Conservation (phyloP, 306 rosid genomes). For the Cercis canadensis region DNA sequence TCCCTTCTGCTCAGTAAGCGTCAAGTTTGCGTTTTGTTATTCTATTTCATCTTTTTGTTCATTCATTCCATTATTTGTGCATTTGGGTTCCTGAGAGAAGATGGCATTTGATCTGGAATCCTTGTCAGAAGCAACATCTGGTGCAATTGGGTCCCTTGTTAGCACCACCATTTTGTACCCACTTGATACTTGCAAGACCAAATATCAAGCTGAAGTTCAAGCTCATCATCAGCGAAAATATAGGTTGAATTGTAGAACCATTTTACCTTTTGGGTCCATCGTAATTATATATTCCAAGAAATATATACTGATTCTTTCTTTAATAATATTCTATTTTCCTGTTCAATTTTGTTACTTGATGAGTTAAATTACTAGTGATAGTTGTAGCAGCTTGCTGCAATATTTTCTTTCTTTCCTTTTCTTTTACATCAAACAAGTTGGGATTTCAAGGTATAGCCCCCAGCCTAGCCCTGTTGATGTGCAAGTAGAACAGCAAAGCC, state of each 20-base stretch:
- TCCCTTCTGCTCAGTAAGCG: conserved; percentile 25
- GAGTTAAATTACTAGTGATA: no score
- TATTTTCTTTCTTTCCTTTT: neutral
- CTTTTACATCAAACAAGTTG: no score
- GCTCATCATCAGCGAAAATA: conserved; percentile 73
- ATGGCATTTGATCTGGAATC: conserved; percentile 87
- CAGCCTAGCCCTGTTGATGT: no score
- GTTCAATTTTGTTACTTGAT: no score
- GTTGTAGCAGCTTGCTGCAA: neutral
- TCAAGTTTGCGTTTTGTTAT: conserved; percentile 1
- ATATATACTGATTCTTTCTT: neutral
- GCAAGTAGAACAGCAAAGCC: neutral
- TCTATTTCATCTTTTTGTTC: conserved; percentile 4
- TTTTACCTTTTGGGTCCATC: conserved; percentile 10
- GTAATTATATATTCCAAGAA: conserved; percentile 4
- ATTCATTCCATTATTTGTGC: neutral
- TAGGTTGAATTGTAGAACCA: conserved; percentile 49
- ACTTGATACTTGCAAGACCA: conserved; percentile 95
- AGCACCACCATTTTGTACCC: conserved; percentile 92
- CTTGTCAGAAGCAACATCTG: conserved; percentile 89
- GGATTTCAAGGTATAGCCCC: no score
- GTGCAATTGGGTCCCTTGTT: conserved; percentile 92
- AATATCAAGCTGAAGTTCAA: conserved; percentile 94
- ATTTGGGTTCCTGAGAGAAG: conserved; percentile 20
- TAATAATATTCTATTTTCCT: neutral